Conservation (phyloP, 192 early-diverging fungal genomes). For the Podila epigama region DNA sequence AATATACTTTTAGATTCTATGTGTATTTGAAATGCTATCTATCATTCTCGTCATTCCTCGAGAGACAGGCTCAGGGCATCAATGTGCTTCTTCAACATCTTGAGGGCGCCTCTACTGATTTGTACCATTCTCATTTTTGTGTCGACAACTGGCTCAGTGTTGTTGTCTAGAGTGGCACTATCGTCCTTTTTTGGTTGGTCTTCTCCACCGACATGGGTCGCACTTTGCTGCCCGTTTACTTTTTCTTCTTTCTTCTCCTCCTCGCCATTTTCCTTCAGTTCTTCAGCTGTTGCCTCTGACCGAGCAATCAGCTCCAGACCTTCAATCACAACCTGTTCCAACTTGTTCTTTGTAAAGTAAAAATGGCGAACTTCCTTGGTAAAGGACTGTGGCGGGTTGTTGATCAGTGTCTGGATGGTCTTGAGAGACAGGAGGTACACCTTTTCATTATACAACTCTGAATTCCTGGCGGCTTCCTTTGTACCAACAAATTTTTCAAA, state of each 20-base stretch:
- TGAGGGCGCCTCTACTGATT: constrained; percentile 48
- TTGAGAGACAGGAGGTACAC: constrained; percentile 58
- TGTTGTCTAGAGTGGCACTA: too few relatives aligned
- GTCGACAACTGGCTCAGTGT: background rate
- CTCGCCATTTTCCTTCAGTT: background rate
- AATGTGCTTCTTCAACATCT: constrained; percentile 47
- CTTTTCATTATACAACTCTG: constrained; percentile 65
- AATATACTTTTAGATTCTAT: too few relatives aligned
- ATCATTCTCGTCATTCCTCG: constrained; percentile 28
- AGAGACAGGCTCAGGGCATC: constrained; percentile 30
- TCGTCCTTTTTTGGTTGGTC: background rate
- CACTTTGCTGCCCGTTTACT: background rate
- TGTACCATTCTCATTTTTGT: background rate
- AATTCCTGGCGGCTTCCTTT: constrained; percentile 53
- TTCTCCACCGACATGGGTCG: background rate
- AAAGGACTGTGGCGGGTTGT: constrained; percentile 38
- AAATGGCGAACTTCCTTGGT: constrained; percentile 33
- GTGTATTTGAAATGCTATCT: too few relatives aligned
- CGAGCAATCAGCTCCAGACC: constrained; percentile 35
- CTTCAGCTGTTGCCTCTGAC: constrained; percentile 11
- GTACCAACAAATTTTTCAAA: constrained; percentile 64
- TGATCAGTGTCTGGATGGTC: constrained; percentile 42
- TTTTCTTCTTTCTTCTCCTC: background rate
- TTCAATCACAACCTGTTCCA: constrained; percentile 47
- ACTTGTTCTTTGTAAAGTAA: constrained; percentile 24